A percentile compares a stretch with the other conserved stretches of the same genome.
Evolutionary conservation across 1,284 basidiomycete genomes (phyloP).

Genomic region (Fomitopsis betulina): DNA sequence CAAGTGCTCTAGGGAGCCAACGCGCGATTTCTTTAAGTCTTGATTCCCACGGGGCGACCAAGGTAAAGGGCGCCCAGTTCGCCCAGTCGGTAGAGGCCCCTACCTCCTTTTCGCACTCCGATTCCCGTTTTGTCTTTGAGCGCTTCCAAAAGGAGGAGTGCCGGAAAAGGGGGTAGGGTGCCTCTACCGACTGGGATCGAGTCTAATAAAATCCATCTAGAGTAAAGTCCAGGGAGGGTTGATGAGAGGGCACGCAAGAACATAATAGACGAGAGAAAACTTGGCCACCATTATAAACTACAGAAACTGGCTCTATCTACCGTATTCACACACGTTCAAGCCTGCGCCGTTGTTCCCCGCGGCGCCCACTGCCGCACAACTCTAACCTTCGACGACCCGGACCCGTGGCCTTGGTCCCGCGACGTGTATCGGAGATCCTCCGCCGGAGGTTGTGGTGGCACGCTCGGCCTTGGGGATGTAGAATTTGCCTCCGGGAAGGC

Average conservation of each 20-base stretch:
- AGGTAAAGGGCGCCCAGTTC: no score
- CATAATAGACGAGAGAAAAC: background rate
- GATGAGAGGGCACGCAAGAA: background rate
- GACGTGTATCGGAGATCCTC: slow-evolving; percentile 13
- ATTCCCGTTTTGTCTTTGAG: no score
- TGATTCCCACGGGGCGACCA: no score
- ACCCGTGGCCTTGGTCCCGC: slow-evolving; percentile 6
- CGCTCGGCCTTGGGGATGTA: slow-evolving; percentile 25
- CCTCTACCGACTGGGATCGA: no score
- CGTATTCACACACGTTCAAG: slow-evolving; percentile 13
- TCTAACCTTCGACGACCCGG: slow-evolving; percentile 42
- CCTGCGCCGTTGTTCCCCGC: slow-evolving; percentile 10
- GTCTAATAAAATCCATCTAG: no score
- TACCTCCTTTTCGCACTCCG: no score
- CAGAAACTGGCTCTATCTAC: slow-evolving; percentile 3
- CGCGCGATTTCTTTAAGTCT: no score
- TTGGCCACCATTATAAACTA: slow-evolving; percentile 10
- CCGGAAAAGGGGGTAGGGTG: no score
- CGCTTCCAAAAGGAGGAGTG: no score
- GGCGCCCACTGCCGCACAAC: slow-evolving; percentile 43
- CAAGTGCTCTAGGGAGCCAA: no score
- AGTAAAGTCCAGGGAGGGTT: background rate
- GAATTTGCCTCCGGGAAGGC: slow-evolving; percentile 30
- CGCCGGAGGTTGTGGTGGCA: slow-evolving; percentile 26
- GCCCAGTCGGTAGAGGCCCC: no score